Base-by-base conservation (phyloP, 2,329 filamentous ascomycete species). In the Didymella exigua region DNA sequence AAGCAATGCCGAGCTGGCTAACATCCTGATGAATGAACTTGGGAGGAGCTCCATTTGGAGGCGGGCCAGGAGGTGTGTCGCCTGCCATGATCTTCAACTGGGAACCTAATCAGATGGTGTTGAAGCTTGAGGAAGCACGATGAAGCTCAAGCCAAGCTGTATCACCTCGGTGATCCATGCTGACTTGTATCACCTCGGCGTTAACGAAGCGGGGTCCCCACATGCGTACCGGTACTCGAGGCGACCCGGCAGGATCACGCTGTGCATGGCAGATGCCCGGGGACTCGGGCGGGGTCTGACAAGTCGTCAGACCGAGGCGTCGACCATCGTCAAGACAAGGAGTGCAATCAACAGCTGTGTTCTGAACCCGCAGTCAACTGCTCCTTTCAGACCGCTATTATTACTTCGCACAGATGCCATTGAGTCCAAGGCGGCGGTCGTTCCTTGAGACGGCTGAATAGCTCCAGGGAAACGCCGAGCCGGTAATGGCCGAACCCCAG, bases 1-100 rank as follows among this genome's bases (percentile, higher is more conserved):
- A 70, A 34, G 65, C 68, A 51, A 74, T 70, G 60, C 69, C 66
- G n/a, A 74, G 58, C 56, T 68, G 72, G 64, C 61, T 71, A 18
- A 66, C 66, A 33, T 65, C 44, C 41, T 70, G 61, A 47, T 70
- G 46, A 14, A 31, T 13, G 41, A 55, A 55, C 14, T 21, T 49
- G 24, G 52, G 16, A 26, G 50, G 44, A 30, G 45, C 26, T 31
- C 41, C 50, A 49, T 27, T 47, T 18, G 45, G 34, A 24, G 49
- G 38, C 14, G 16, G 27, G 14, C 19, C 19, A 19, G 46, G 29
- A 5, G 13, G 24, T 7, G 9, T 7, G 4, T 50, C 29, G 6
- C 13, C 14, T 18, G 42, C 11, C 49, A 47, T 53, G 11, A 6
- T 42, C 0, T 23, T 21, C 16, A 13, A 11, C 8, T 9, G 13